These are phyloP conservation scores for Thraustotheca clavata DNA, from an alignment of 352 stramenopile genomes.

Conservation along the genomic window DNA sequence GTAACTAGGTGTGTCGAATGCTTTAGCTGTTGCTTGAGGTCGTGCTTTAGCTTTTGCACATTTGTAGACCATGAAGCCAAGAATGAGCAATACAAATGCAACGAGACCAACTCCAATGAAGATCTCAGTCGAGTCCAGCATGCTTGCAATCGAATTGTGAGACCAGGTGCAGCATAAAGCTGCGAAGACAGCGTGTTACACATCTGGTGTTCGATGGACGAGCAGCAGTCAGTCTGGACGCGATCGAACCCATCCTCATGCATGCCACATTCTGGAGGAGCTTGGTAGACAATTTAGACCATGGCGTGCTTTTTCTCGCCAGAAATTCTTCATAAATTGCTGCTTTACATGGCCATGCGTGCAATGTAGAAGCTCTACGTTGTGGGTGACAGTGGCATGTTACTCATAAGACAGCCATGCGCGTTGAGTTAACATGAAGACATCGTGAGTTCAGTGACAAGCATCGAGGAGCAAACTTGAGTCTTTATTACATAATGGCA, in stretches of 20 bases:
- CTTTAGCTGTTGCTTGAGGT: neutral
- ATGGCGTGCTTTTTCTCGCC: too few relatives aligned
- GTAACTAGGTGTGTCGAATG: neutral
- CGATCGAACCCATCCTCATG: too few relatives aligned
- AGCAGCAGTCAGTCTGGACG: too few relatives aligned
- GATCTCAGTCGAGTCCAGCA: neutral
- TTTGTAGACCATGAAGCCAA: neutral
- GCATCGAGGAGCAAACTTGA: neutral
- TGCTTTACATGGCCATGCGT: too few relatives aligned
- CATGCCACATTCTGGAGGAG: too few relatives aligned
- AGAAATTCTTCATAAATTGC: too few relatives aligned
- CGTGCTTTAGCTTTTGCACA: neutral
- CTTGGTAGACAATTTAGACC: too few relatives aligned
- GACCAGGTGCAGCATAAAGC: too few relatives aligned
- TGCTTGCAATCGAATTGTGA: conserved; percentile 2
- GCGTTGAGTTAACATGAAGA: neutral
- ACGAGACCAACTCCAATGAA: conserved; percentile 8
- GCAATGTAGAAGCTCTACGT: too few relatives aligned
- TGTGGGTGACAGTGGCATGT: too few relatives aligned
- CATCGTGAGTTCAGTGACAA: neutral
- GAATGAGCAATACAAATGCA: neutral
- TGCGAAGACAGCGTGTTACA: conserved; percentile 9
- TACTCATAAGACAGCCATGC: too few relatives aligned
- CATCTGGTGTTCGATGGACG: conserved; percentile 10
- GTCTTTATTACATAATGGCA: neutral